Evolutionary conservation across 2,329 filamentous ascomycete species (phyloP).

Genomic region (Allantophomopsis lycopodina): DNA sequence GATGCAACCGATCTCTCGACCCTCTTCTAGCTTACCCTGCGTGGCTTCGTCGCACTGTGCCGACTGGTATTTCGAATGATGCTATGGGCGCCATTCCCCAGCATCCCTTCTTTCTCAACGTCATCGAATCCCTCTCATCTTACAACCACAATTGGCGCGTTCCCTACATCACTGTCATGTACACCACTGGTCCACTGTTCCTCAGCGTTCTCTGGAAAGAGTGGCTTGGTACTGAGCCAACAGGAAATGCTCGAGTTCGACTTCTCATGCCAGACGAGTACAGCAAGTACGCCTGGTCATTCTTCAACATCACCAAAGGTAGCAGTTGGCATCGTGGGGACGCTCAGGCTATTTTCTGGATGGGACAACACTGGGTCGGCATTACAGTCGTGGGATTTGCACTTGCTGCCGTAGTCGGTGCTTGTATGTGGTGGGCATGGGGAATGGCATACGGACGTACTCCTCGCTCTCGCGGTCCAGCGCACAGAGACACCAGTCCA

Average conservation of each 20-base stretch:
- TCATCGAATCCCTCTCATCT: constrained; percentile 51
- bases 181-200: constrained; percentile 63
- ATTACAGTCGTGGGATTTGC: constrained; percentile 20
- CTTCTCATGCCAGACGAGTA: constrained; percentile 60
- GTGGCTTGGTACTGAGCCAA: constrained; percentile 41
- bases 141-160: constrained; percentile 53
- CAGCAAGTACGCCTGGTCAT: constrained; percentile 54
- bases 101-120: constrained; percentile 61
- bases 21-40: constrained; percentile 55
- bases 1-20: constrained; percentile 27
- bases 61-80: constrained; percentile 72
- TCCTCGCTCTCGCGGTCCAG: no score
- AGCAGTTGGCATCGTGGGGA: constrained; percentile 32
- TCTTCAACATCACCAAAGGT: constrained; percentile 41
- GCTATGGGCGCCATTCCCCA: constrained; percentile 61
- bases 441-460: constrained; percentile 3
- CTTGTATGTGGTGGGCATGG: constrained; percentile 14
- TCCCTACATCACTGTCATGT: constrained; percentile 68
- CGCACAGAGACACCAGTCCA: not conserved
- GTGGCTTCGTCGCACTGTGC: constrained; percentile 57
- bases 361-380: constrained; percentile 26
- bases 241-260: constrained; percentile 39
- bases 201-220: constrained; percentile 64
- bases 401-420: constrained; percentile 14
- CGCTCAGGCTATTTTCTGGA: constrained; percentile 32